Evolutionary conservation across 768 basidiomycete species (phyloP).

Genomic region (Podaxis sp.): DNA sequence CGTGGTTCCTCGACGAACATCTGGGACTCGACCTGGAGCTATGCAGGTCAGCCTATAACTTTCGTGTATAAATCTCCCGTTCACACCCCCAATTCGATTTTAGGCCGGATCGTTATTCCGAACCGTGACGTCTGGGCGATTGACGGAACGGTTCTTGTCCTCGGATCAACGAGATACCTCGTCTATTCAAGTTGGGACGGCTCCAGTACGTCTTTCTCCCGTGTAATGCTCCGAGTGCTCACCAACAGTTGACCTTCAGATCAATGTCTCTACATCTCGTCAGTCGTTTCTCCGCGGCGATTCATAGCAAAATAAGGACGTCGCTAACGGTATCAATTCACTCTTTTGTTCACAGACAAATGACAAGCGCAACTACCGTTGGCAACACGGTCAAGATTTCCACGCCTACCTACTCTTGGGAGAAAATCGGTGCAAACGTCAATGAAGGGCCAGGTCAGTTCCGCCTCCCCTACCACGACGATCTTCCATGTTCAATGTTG

Average conservation of each 20-base stretch:
- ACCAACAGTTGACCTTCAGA: constrained; percentile 18
- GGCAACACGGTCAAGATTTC: constrained; percentile 33
- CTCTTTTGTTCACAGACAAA: constrained; percentile 15
- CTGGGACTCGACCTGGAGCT: constrained; percentile 33
- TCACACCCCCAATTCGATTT: neutral
- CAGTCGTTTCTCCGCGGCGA: neutral
- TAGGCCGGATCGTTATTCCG: constrained; percentile 30
- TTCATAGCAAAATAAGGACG: neutral
- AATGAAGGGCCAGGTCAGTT: constrained; percentile 32
- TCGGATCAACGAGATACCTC: constrained; percentile 26
- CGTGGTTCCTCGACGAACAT: constrained; percentile 31
- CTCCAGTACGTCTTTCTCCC: constrained; percentile 20
- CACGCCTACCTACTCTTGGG: constrained; percentile 32
- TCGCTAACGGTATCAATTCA: neutral
- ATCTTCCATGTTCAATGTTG: neutral
- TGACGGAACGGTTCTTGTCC: constrained; percentile 30
- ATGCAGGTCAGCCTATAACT: constrained; percentile 22
- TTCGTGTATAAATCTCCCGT: neutral
- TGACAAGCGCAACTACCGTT: constrained; percentile 28
- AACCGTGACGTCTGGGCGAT: constrained; percentile 36
- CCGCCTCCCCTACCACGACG: neutral
- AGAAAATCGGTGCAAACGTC: constrained; percentile 30
- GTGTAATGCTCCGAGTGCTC: neutral
- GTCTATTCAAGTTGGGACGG: constrained; percentile 36
- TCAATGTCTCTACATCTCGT: constrained; percentile 33